These are phyloP conservation scores for Tephrocybe sp. DNA, from an alignment of 768 basidiomycete genomes.

Conservation along the genomic window DNA sequence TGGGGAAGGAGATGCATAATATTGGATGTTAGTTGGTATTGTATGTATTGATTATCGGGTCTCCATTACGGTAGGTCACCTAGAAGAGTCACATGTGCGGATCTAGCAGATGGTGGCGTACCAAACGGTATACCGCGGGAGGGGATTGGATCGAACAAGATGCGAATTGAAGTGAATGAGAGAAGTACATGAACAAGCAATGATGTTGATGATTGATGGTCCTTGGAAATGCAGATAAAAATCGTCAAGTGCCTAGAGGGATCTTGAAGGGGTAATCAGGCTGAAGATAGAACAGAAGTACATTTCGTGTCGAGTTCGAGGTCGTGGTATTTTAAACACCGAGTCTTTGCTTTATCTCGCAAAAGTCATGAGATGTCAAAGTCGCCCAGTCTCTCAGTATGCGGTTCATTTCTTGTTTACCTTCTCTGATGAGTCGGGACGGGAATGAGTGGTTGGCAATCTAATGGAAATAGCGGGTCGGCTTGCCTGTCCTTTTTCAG, in stretches of 20 bases:
- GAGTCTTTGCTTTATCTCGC: constrained; percentile 50
- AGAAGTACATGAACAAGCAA: constrained; percentile 2
- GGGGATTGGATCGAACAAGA: constrained; percentile 13
- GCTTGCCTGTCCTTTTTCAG: constrained; percentile 51
- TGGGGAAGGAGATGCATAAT: not conserved
- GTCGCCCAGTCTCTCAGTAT: constrained; percentile 47
- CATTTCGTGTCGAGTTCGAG: constrained; percentile 3
- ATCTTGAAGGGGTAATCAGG: not conserved
- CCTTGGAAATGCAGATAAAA: constrained; percentile 10
- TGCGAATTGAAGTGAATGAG: constrained; percentile 5
- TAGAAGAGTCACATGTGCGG: constrained; percentile 11
- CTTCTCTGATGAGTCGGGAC: constrained; percentile 37
- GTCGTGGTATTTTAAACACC: constrained; percentile 40
- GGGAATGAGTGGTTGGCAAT: constrained; percentile 3
- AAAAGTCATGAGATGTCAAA: constrained; percentile 49
- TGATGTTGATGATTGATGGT: constrained; percentile 8
- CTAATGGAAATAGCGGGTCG: constrained; percentile 6
- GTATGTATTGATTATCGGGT: constrained; percentile 12
- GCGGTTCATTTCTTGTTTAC: constrained; percentile 52
- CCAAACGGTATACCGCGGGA: constrained; percentile 15
- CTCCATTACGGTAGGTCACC: constrained; percentile 5
- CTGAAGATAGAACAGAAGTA: not conserved
- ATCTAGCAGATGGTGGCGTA: constrained; percentile 14
- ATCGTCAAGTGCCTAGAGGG: not conserved
- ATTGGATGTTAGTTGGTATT: not conserved